Evolutionary conservation across 495 filamentous ascomycete genomes (phyloP), one percentile per base, ranked within the genome.

Genomic region (Annulohypoxylon maeteangense): DNA sequence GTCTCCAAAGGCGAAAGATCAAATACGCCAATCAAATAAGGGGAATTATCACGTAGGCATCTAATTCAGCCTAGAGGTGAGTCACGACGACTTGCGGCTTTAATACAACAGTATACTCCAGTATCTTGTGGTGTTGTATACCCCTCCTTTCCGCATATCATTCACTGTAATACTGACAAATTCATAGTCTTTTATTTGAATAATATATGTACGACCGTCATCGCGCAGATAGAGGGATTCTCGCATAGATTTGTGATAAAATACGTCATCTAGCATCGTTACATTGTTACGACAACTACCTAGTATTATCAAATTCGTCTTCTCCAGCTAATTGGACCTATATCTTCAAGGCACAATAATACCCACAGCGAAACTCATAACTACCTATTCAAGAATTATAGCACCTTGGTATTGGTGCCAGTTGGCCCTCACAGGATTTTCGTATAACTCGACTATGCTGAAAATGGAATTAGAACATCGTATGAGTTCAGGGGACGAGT

Each of bases 231-330:
- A 40, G 11, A 14, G 22, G 29, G 40, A 45, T 36, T 60, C 40
- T 53, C 34, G 34, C 50, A 60, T 36, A 38, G 20, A 6, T 57
- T 50, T 42, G 22, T 31, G 55, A 23, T 42, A 58, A 38, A 45
- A 27, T 45, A 45, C 44, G 29, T 56, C 64, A 38, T 42, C 56
- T 36, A n/a, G 51, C 45, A 23, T 58, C 18, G 23, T 60, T 56
- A 22, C 12, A 40, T 60, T 44, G 31, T 32, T 60, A 51, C 44
- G n/a, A n/a, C n/a, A n/a, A n/a, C n/a, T n/a, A n/a, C n/a, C n/a
- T n/a, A n/a, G 51, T 61, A 68, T 61, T 65, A 34, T 58, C 44
- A 47, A 59, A 48, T 31, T 65, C 65, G 40, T 62, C 69, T 67
- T 44, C 68, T 55, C 67, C 36, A 50, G 45, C 56, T 44, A 55